These are phyloP conservation scores for Botrytis porri DNA, from an alignment of 2,329 filamentous ascomycete genomes.

Conservation along the genomic window DNA sequence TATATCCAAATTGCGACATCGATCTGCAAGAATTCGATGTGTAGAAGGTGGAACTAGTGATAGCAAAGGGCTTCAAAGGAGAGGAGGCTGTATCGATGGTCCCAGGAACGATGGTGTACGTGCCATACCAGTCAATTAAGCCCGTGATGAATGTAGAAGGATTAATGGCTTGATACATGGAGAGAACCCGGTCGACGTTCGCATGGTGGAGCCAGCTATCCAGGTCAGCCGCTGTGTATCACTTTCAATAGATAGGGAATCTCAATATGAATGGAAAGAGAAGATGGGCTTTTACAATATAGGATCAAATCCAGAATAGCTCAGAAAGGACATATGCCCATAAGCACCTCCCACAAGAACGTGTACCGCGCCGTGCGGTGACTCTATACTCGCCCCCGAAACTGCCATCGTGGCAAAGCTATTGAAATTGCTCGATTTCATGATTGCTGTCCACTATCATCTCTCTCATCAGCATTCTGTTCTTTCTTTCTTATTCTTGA, in stretches of 20 bases:
- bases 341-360: constrained; percentile 40
- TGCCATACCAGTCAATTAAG: constrained; percentile 35
- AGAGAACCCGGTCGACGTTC: constrained; percentile 60
- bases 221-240: not conserved
- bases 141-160: constrained; percentile 35
- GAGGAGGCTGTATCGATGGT: constrained; percentile 34
- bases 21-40: constrained; percentile 25
- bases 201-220: constrained; percentile 50
- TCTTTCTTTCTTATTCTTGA: not conserved
- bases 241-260: too few species aligned
- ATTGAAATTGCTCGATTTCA: constrained; percentile 40
- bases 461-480: not conserved
- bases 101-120: constrained; percentile 34
- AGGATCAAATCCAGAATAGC: constrained; percentile 47
- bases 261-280: not conserved
- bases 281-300: constrained; percentile 42
- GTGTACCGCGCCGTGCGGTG: constrained; percentile 46
- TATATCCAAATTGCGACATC: constrained; percentile 31
- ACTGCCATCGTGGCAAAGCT: constrained; percentile 43
- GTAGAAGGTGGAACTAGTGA: constrained; percentile 34
- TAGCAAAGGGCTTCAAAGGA: constrained; percentile 30
- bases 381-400: constrained; percentile 44
- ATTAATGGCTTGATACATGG: constrained; percentile 49
- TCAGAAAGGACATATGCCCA: constrained; percentile 43
- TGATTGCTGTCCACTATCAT: constrained; percentile 45